A percentile compares a stretch with the other conserved stretches of the same genome.
Conservation (phyloP, 257 asterid genomes). For the Ligustrum vulgare region DNA sequence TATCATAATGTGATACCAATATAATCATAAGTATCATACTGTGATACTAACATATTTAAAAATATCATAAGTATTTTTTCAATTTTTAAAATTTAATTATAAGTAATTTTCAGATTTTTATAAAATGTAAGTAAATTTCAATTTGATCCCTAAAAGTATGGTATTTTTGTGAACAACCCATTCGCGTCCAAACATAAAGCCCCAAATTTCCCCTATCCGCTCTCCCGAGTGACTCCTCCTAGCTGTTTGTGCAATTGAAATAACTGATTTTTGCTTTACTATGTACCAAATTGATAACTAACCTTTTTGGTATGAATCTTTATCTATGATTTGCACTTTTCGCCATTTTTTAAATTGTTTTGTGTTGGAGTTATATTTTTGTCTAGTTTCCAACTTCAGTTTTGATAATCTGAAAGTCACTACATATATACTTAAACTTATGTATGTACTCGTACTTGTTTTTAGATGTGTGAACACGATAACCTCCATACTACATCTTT, state of each 20-base stretch:
- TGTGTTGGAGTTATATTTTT: not conserved
- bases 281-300: not conserved
- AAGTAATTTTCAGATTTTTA: no score
- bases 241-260: not conserved
- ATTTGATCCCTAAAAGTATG: no score
- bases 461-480: not conserved
- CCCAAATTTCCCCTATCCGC: not conserved
- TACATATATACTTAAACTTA: no score
- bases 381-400: not conserved
- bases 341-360: not conserved
- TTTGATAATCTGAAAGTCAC: not conserved
- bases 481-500: conserved; percentile 4
- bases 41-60: no score
- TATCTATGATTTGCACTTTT: not conserved
- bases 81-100: no score
- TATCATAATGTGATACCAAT: no score
- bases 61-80: no score
- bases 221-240: not conserved
- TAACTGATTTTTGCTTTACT: not conserved
- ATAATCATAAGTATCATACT: no score
- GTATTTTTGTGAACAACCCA: no score
- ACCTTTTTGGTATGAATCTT: not conserved
- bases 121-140: no score
- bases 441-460: not conserved
- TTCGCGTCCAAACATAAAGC: no score